Base-by-base conservation (phyloP, 441 rosid species). In the Pelargonium citronellum region DNA sequence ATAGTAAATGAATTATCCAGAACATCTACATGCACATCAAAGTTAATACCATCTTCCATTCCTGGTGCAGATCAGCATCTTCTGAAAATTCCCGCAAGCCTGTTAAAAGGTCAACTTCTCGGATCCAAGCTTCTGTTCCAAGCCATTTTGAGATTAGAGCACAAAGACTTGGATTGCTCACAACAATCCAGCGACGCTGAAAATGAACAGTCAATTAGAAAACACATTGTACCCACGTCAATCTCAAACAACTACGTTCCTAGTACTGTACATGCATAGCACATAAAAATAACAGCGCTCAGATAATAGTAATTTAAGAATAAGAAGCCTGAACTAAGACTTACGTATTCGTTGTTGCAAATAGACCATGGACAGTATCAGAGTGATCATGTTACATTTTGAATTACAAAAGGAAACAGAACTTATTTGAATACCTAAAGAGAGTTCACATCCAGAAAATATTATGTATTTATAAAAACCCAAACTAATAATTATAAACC, bases 31-130 rank as follows among this genome's bases (percentile, higher is more conserved):
- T 66, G 77, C 66, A 75, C 71, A 62, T 46, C 53, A 49, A 74
- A 43, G 51, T 53, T 7, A 49, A 37, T 74, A 84, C 88, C 84
- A 73, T 84, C 70, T 77, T 79, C 88, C 88, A 84, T 60, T 82
- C 83, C 60, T 69, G 74, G 60, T 80, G 83, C 27, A 84, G 71
- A 34, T 82, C 75, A 62, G 68, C 37, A 79, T 81, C 77, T 63
- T 75, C 71, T 68, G 79, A 82, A 63, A 77, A 61, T 37, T 82
- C 86, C 76, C 75, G 80, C 82, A 84, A 75, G 64, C 84, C 88
- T 22, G 75, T 75, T 77, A 85, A 77, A 64, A 83, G 80, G 79
- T 80, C 86, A 79, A 81, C 20, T 66, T 84, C 79, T 51, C 81
- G 82, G 65, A 69, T 61, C 75, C 75, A 73, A 62, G 69, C 71